phyloP scores from a whole-genome alignment of 2,329 filamentous ascomycete genomes.

The Talaromyces sp. region DNA sequence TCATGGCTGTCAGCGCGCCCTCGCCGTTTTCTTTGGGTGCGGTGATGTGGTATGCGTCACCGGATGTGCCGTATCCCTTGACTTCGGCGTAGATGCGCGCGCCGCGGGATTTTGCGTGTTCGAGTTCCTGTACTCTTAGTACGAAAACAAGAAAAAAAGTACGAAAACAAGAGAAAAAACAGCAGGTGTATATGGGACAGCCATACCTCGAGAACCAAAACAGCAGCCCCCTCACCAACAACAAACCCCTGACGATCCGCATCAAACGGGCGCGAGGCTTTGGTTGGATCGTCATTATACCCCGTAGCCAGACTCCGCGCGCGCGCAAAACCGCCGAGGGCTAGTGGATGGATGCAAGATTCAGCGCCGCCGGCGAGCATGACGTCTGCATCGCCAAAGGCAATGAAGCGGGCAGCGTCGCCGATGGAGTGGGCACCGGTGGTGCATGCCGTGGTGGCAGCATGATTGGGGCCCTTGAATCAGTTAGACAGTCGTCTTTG shows the following conservation, averaged over 20 bases:
- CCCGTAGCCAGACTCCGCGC: slow-evolving; percentile 78
- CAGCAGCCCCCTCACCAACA: slow-evolving; percentile 83
- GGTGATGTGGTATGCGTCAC: slow-evolving; percentile 90
- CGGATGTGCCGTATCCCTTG: slow-evolving; percentile 81
- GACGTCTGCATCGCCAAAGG: slow-evolving; percentile 84
- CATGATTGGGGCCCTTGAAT: slow-evolving; percentile 75
- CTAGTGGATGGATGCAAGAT: slow-evolving; percentile 90
- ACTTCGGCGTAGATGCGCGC: slow-evolving; percentile 85
- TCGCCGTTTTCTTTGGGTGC: slow-evolving; percentile 76
- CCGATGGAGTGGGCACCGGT: slow-evolving; percentile 93
- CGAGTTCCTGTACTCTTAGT: slow-evolving; percentile 54
- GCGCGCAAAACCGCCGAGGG: slow-evolving; percentile 84
- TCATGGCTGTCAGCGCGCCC: slow-evolving; percentile 82
- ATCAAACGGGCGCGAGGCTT: slow-evolving; percentile 85
- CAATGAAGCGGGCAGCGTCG: slow-evolving; percentile 87
- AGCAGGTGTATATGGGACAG: slow-evolving; percentile 1
- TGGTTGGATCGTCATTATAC: slow-evolving; percentile 65
- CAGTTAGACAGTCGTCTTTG: too few relatives aligned
- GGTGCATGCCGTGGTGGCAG: slow-evolving; percentile 89
- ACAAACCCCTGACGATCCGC: slow-evolving; percentile 75
- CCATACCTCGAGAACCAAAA: slow-evolving; percentile 70
- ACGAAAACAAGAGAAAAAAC: neutral
- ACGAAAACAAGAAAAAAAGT: too few relatives aligned
- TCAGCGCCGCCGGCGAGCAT: slow-evolving; percentile 96
- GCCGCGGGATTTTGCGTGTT: slow-evolving; percentile 74